phyloP scores from a whole-genome alignment of 345 rosid species.

The Cochlearia excelsa region DNA sequence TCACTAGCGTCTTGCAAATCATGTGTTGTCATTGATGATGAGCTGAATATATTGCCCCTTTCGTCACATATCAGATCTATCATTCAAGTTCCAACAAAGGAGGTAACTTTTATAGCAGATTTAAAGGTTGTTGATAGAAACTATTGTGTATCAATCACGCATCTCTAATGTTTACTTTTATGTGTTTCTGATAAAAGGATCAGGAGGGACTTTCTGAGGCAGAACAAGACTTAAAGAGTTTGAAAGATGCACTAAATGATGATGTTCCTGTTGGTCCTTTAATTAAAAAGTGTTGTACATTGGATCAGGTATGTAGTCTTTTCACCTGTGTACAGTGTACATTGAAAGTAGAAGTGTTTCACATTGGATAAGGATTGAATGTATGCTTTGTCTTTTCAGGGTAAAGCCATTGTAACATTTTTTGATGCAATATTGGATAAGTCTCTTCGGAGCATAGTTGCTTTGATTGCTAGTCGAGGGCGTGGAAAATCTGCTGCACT shows the following conservation, averaged over 20 bases:
- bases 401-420: slow-evolving; percentile 86
- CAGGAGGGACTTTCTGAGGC: slow-evolving; percentile 84
- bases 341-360: slow-evolving; percentile 53
- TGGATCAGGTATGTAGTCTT: slow-evolving; percentile 73
- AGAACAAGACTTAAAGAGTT: slow-evolving; percentile 65
- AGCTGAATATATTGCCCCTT: slow-evolving; percentile 81
- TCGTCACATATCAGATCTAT: slow-evolving; percentile 91
- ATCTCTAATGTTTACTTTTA: slow-evolving; percentile 12
- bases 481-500: slow-evolving; percentile 98
- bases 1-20: slow-evolving; percentile 92
- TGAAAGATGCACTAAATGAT: slow-evolving; percentile 80
- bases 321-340: slow-evolving; percentile 11
- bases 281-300: slow-evolving; percentile 82
- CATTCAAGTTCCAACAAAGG: slow-evolving; percentile 51
- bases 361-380: slow-evolving; percentile 52
- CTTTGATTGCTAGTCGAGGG: slow-evolving; percentile 95
- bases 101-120: slow-evolving; percentile 48
- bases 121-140: slow-evolving; percentile 8
- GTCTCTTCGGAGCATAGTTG: slow-evolving; percentile 73
- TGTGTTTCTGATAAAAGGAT: slow-evolving; percentile 46
- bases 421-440: slow-evolving; percentile 92
- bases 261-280: slow-evolving; percentile 91
- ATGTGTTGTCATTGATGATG: slow-evolving; percentile 91
- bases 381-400: slow-evolving; percentile 44
- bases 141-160: slow-evolving; percentile 7